Conservation (phyloP, 1,139 yeast genomes). For the Saccharomycopsis hybrid region DNA sequence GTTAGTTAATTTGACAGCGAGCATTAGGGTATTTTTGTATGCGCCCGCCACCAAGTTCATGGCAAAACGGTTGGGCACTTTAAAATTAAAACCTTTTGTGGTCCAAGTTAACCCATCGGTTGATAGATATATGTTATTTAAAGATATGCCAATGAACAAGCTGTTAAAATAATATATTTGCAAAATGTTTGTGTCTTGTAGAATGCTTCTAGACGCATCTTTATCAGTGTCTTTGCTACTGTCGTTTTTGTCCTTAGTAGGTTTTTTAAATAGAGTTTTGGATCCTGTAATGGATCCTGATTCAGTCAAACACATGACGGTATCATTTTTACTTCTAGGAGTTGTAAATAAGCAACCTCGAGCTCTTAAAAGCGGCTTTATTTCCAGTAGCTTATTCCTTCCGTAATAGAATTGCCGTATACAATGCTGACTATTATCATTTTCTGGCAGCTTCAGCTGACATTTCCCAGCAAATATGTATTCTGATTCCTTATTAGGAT, state of each 20-base stretch:
- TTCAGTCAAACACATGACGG: constrained; percentile 1
- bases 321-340: neutral
- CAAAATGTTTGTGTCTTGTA: neutral
- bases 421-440: constrained; percentile 1
- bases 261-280: neutral
- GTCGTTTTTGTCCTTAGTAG: no score
- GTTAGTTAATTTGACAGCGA: neutral
- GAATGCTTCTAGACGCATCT: neutral
- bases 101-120: constrained; percentile 13
- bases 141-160: constrained; percentile 2
- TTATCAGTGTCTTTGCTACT: no score
- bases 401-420: constrained; percentile 3
- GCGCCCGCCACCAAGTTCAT: constrained; percentile 3
- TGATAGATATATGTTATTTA: constrained; percentile 4
- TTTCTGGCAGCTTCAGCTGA: neutral
- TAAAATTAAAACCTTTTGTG: no score
- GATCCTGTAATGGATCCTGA: constrained; percentile 4
- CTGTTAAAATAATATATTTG: neutral
- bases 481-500: neutral
- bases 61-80: no score
- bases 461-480: neutral
- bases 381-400: neutral
- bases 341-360: neutral
- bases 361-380: neutral
- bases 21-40: constrained; percentile 9